Conservation (phyloP, 805 yeast species). For the Saturnispora silvae region DNA sequence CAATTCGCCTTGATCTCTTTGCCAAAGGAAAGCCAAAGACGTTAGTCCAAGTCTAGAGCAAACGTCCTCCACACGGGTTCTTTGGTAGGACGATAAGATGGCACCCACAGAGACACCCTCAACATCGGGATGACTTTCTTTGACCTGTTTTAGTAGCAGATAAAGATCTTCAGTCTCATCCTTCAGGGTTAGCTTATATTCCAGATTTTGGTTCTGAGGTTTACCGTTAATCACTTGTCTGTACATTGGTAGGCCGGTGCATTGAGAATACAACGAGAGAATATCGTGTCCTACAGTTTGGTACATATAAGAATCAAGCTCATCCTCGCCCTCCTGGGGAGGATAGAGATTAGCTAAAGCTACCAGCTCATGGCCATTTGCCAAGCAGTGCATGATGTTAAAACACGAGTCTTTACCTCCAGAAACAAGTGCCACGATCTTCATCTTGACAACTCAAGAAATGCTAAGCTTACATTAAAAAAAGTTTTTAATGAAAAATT, state of each 20-base stretch:
- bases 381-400: conserved; percentile 77
- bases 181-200: conserved; percentile 52
- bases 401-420: conserved; percentile 97
- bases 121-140: conserved; percentile 51
- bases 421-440: conserved; percentile 81
- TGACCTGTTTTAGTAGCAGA: conserved; percentile 39
- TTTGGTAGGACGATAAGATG: conserved; percentile 86
- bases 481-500: too few species aligned
- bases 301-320: conserved; percentile 91
- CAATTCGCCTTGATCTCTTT: conserved; percentile 66
- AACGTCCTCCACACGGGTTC: conserved; percentile 87
- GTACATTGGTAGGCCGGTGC: conserved; percentile 73
- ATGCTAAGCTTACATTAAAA: too few species aligned
- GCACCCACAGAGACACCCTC: conserved; percentile 94
- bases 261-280: conserved; percentile 50
- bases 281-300: conserved; percentile 94
- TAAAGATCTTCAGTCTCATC: conserved; percentile 88
- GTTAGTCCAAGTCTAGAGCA: conserved; percentile 64
- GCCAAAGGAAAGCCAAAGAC: conserved; percentile 80
- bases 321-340: conserved; percentile 36
- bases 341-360: conserved; percentile 85
- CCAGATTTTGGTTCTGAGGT: conserved; percentile 55
- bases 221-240: conserved; percentile 53
- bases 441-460: conserved; percentile 38
- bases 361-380: conserved; percentile 72